These are phyloP conservation scores for Austroboletus festivus DNA, from an alignment of 768 basidiomycete genomes.

Conservation along the genomic window DNA sequence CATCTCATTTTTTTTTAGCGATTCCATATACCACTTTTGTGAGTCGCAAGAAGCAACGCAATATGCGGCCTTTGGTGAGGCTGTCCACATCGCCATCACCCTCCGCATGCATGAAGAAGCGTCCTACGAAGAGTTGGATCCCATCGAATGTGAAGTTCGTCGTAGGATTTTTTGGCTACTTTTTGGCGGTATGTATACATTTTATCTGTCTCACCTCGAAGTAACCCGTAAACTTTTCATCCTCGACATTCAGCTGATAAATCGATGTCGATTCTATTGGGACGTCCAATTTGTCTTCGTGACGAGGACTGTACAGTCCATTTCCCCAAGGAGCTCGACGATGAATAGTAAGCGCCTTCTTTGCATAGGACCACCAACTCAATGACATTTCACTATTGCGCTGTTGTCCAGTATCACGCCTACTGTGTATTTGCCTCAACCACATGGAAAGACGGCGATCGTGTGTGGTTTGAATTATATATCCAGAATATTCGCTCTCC, in stretches of 20 bases:
- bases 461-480: constrained; percentile 86
- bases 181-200: constrained; percentile 65
- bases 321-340: constrained; percentile 85
- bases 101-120: constrained; percentile 85
- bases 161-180: constrained; percentile 86
- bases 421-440: constrained; percentile 79
- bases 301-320: constrained; percentile 90
- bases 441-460: constrained; percentile 80
- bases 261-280: constrained; percentile 82
- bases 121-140: constrained; percentile 77
- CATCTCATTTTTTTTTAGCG: constrained; percentile 41
- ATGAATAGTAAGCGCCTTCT: constrained; percentile 70
- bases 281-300: constrained; percentile 79
- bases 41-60: constrained; percentile 86
- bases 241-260: constrained; percentile 67
- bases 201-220: constrained; percentile 1
- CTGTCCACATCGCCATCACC: constrained; percentile 78
- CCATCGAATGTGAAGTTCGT: constrained; percentile 86
- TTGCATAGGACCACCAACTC: too few relatives aligned
- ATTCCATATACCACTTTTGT: constrained; percentile 85
- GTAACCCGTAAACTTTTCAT: neutral
- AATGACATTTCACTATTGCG: constrained; percentile 20
- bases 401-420: constrained; percentile 65
- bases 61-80: constrained; percentile 85
- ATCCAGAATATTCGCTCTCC: constrained; percentile 79